These are phyloP conservation scores for Amyloporia xantha DNA, from an alignment of 768 basidiomycete species.

Conservation along the genomic window DNA sequence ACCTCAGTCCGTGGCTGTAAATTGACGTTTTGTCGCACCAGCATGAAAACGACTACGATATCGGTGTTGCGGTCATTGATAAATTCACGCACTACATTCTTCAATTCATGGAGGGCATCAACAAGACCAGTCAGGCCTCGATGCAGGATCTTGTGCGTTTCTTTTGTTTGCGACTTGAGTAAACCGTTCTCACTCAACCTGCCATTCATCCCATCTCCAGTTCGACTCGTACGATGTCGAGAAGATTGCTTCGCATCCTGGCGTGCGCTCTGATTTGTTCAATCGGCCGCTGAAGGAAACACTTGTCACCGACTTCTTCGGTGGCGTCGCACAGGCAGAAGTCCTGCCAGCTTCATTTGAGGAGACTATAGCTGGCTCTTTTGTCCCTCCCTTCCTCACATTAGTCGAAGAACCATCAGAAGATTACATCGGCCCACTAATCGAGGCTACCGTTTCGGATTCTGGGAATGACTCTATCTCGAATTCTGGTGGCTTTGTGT, in stretches of 20 bases:
- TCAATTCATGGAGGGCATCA: constrained; percentile 85
- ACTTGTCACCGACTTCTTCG: constrained; percentile 62
- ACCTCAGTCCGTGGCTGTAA: not conserved
- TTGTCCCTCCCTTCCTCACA: no score
- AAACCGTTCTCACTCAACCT: no score
- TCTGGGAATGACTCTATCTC: not conserved
- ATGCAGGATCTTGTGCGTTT: constrained; percentile 76
- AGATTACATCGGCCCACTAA: not conserved
- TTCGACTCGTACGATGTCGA: constrained; percentile 73
- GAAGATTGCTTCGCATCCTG: constrained; percentile 78
- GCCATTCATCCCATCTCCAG: constrained; percentile 38
- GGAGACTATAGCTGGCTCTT: no score
- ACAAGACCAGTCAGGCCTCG: constrained; percentile 79
- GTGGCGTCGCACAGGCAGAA: constrained; percentile 81
- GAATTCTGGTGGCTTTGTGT: not conserved
- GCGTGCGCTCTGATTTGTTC: constrained; percentile 86
- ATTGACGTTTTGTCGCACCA: constrained; percentile 24
- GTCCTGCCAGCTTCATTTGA: no score
- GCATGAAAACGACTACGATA: constrained; percentile 91
- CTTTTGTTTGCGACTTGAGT: not conserved
- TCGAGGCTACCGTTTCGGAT: not conserved
- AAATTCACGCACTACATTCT: constrained; percentile 89
- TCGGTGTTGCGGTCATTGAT: constrained; percentile 95
- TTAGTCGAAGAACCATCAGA: not conserved
- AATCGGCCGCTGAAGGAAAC: constrained; percentile 52